These are phyloP conservation scores for Penstemon barbatus DNA, from an alignment of 257 asterid species.

Conservation along the genomic window DNA sequence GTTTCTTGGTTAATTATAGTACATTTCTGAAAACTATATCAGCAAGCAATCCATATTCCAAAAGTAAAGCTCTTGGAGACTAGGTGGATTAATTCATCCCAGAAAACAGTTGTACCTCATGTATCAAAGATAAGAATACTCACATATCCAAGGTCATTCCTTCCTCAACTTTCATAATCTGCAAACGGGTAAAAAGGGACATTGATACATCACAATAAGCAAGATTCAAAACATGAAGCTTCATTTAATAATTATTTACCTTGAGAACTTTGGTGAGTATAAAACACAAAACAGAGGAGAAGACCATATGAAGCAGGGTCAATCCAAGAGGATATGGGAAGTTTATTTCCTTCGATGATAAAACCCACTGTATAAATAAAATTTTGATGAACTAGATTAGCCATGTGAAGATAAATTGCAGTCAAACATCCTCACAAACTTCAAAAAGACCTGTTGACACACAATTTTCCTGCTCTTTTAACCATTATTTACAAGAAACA, in stretches of 20 bases:
- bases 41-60: not conserved
- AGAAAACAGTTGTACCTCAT: conserved; percentile 15
- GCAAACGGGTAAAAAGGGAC: conserved; percentile 30
- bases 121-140: conserved; percentile 37
- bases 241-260: conserved; percentile 47
- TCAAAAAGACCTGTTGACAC: not conserved
- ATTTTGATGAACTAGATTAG: conserved; percentile 25
- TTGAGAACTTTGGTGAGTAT: conserved; percentile 79
- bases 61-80: not conserved
- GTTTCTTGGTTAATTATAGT: not conserved
- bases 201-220: conserved; percentile 17
- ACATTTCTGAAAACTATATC: not conserved
- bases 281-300: conserved; percentile 89
- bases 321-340: conserved; percentile 96
- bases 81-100: conserved; percentile 8
- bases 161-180: conserved; percentile 88
- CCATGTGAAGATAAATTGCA: conserved; percentile 14
- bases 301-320: conserved; percentile 95
- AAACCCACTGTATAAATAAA: conserved; percentile 81
- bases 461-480: not conserved
- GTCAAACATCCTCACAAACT: conserved; percentile 6
- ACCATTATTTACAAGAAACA: not conserved
- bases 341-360: conserved; percentile 88
- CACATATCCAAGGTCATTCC: conserved; percentile 97
- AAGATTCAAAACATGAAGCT: conserved; percentile 13